Base-by-base conservation (phyloP, 2,329 filamentous ascomycete species). In the Trichoderma sp. region DNA sequence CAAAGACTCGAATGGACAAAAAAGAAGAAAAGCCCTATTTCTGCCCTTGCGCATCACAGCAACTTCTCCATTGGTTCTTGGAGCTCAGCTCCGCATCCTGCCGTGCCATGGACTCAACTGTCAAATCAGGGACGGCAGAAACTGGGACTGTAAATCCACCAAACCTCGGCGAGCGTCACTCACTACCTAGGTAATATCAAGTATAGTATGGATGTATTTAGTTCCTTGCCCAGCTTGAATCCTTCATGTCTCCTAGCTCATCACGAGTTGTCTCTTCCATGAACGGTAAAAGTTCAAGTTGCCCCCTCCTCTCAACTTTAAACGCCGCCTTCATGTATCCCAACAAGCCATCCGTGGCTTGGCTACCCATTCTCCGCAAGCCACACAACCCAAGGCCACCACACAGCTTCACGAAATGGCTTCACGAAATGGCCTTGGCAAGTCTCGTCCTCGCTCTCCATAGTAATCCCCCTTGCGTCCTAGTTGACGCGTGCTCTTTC, bases 71-170 rank as follows among this genome's bases (percentile, higher is more conserved):
- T 65, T 71, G 61, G 69, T 58, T 32, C 18, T 18, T 47, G 14
- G 18, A 36, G 34, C 53, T 71, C 62, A 64, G 60, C 69, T 71
- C 43, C 61, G 61, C 69, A 71, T 65, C 69, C 61, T 71, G 69
- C 61, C 69, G 26, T 62, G 69, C 30, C 34, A 32, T 58, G 51
- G 47, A 14, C 34, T 36, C 34, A 36, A 36, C 65, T 68, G 53
- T 47, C 65, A 68, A 60, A 69, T 71, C 69, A 65, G 51, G 61
- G 51, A 60, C 7, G 28, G 56, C 28, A 32, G 18, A 60, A 32
- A 32, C 56, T 24, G 11, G 56, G 56, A 32, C 18, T 32, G n/a
- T 9, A 39, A 26, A 24, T 36, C n/a, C 21, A 61, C n/a, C 58
- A 39, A 36, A 36, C 24, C 56, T 58, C 15, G 56, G 28, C 26